Conservation (phyloP, 164 flowering plant genomes). For the Kalanchoe fedtschenkoi region DNA sequence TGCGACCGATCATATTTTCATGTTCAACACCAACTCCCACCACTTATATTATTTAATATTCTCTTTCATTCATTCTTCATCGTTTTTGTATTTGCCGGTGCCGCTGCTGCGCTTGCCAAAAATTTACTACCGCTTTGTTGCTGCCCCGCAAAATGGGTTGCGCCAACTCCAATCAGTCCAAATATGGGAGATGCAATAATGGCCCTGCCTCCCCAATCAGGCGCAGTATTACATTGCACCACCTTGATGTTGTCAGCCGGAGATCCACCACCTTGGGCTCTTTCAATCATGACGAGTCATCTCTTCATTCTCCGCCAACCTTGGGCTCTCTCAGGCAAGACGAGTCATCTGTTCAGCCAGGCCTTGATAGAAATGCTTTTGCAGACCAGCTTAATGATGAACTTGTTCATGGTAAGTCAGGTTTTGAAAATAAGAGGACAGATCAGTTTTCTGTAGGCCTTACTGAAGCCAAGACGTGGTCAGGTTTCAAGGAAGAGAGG, state of each 20-base stretch:
- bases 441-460: constrained; percentile 32
- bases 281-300: constrained; percentile 25
- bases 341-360: no score
- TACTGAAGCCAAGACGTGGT: constrained; percentile 63
- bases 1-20: no score
- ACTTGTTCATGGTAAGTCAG: neutral
- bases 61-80: no score
- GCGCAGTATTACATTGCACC: constrained; percentile 44
- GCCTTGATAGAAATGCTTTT: no score
- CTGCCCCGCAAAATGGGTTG: constrained; percentile 46
- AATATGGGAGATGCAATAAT: constrained; percentile 28
- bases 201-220: constrained; percentile 22
- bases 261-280: constrained; percentile 58
- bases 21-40: no score
- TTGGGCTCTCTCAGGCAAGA: constrained; percentile 36
- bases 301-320: constrained; percentile 14
- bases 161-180: constrained; percentile 43
- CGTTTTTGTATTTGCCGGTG: no score
- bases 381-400: no score
- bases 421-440: neutral
- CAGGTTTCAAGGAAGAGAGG: constrained; percentile 50
- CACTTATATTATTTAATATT: no score
- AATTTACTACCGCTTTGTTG: no score
- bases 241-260: constrained; percentile 43
- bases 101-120: no score